Base-by-base conservation (phyloP, 305 asterid genomes). In the Fraxinus greggii region DNA sequence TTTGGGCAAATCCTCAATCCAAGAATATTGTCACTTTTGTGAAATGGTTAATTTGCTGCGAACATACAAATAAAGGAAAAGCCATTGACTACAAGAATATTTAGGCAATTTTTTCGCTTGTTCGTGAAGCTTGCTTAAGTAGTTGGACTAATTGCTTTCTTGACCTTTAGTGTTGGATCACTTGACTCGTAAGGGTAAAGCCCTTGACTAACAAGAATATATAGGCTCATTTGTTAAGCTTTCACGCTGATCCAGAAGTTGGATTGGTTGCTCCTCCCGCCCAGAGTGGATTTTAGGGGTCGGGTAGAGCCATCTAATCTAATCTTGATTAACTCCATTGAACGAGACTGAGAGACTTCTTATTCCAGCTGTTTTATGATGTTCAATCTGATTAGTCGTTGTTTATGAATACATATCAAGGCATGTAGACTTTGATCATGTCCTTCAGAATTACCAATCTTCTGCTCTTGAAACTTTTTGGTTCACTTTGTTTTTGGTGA, bases 261-360 rank as follows among this genome's bases (percentile, higher is more conserved):
- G 77, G 72, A 7, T 74, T 75, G 76, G 61, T 26, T 73, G 74
- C 42, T 73, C 59, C 72, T 35, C 3, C 26, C 42, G 48, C 72
- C 61, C 23, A 45, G 83, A 32, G 42, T 80, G 56, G 54, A 48
- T 48, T 48, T 72, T 28, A 17, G 33, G 48, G 73, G 32, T 19
- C 5, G 32, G 23, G 32, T 17, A 51, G 63, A n/a, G 7, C 19
- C 24, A n/a, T 24, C 63, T 51, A 15, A 51, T 10, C 54, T 42
- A 42, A 9, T 42, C 17, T 42, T 42, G 54, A 42, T 42, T 42
- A 9, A 42, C 13, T 42, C 54, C 54, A 10, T 42, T 10, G 54
- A 12, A 42, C n/a, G 17, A 12, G 5, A 10, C 15, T 38, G 12
- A 13, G 54, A 12, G 54, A 42, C 5, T 12, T 42, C n/a, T 42